Base-by-base conservation (phyloP, 768 basidiomycete species). In the Obba rivulosa region DNA sequence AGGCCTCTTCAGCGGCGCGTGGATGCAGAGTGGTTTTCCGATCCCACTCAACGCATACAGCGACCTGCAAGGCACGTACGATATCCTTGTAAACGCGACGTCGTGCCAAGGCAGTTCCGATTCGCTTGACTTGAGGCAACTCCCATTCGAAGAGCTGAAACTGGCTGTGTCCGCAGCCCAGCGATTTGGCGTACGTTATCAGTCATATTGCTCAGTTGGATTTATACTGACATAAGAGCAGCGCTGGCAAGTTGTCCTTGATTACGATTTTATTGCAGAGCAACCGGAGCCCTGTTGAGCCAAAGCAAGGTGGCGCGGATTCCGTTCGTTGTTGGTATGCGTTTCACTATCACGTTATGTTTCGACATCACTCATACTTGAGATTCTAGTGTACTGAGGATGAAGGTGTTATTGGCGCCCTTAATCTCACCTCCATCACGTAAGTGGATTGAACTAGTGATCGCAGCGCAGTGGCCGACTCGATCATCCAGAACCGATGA, bases 371-470 rank as follows among this genome's bases (percentile, higher is more conserved):
- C 28, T 31, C 28, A 31, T 4, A 11, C 14, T 13, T 31, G 7
- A 13, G 28, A 10, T 7, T 3, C 40, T 39, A 31, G 28, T 38
- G 51, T 49, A 69, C 68, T 49, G 76, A 81, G 42, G 81, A 82
- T 44, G 81, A 83, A 54, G 81, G 80, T 9, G 78, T 79, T 2
- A 20, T 63, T 3, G 65, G 64, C 52, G 57, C 65, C 0, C 24
- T 62, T 13, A 42, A 54, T 2, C 56, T 45, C 3, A 36, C 34
- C 23, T 66, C 66, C 43, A 45, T 68, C 28, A 55, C 60, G 66
- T 67, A 51, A 1, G 60, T 46, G 0, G 24, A 34, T 17, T 24
- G n/a, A n/a, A 31, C 22, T 16, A 21, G 34, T 20, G 7, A 20
- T 14, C 48, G 34, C 40, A 20, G n/a, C 31, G 7, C 13, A 31